phyloP scores from a whole-genome alignment of 768 basidiomycete genomes.

The Suillus placidus region DNA sequence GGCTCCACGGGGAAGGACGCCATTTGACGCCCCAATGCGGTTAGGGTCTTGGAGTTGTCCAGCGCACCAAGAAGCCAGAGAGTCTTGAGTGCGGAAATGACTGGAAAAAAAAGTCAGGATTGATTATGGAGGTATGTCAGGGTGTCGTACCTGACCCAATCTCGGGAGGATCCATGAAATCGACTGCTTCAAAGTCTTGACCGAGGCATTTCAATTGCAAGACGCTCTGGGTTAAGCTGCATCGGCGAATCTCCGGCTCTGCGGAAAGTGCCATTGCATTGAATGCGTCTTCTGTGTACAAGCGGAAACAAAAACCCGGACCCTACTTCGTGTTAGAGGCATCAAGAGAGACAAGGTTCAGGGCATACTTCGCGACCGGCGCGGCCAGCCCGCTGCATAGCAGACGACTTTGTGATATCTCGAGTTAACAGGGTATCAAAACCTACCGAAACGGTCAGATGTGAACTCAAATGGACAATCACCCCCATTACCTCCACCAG shows the following conservation, averaged over 20 bases:
- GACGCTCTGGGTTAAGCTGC: constrained; percentile 79
- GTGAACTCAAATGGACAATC: background rate
- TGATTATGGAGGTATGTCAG: background rate
- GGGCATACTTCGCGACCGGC: constrained; percentile 85
- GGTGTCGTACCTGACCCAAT: constrained; percentile 64
- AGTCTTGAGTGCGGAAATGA: constrained; percentile 63
- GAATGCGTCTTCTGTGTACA: constrained; percentile 88
- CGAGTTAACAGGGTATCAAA: constrained; percentile 85
- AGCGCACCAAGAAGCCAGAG: constrained; percentile 84
- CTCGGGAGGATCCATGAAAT: constrained; percentile 89
- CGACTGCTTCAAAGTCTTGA: constrained; percentile 77
- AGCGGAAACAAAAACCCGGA: constrained; percentile 83
- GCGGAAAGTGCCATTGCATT: constrained; percentile 62
- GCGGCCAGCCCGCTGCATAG: constrained; percentile 92
- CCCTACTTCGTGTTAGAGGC: constrained; percentile 47
- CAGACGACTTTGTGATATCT: constrained; percentile 87
- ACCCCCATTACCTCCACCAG: constrained; percentile 61
- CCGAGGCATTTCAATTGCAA: constrained; percentile 86
- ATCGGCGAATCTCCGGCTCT: constrained; percentile 90
- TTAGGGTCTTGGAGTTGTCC: constrained; percentile 64
- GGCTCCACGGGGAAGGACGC: constrained; percentile 94
- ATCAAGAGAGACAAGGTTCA: background rate
- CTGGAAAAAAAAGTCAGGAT: constrained; percentile 36
- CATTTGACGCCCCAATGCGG: constrained; percentile 79
- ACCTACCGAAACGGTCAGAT: constrained; percentile 46